Base-by-base conservation (phyloP, 768 basidiomycete genomes). In the Boletus rufocinnamomeus region DNA sequence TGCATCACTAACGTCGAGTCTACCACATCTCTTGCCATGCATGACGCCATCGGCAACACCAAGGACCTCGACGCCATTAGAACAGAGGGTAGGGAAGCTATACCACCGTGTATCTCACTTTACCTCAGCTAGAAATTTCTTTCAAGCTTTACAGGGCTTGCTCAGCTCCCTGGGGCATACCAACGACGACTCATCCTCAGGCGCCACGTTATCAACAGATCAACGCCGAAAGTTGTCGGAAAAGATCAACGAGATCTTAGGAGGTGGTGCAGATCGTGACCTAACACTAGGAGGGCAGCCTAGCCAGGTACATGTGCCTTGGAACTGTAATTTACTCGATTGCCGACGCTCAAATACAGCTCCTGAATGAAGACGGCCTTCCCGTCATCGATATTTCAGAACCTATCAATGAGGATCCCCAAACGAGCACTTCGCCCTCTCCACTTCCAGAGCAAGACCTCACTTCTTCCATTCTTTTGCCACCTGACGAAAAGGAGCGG, bases 381-480 rank as follows among this genome's bases (percentile, higher is more conserved):
- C 90, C 90, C 13, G 87, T 93, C 60, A 78, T 91, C 59, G 91
- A 93, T 38, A 86, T 93, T 56, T 81, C 80, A 32, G 91, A 93
- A 66, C 84, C 84, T 43, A 65, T 80, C 5, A 50, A 72, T 17
- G 67, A 64, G 3, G 47, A 49, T n/a, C 47, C 63, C 23, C 73
- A 66, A 30, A 52, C 57, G 28, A 62, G 63, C n/a, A 53, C 53
- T 23, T 51, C 63, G 1, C 54, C 63, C 11, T 45, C 66, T 32
- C 52, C 66, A 3, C 37, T 51, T 28, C 75, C 79, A 25, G 82
- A 84, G 28, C 72, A 79, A 27, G 76, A 79, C 41, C 69, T 85
- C 11, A 68, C 83, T 34, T 79, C 82, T 0, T 62, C 85, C 28
- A 71, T 79, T 38, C 67, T 73, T 16, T 73, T 89, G 11, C 68